Conservation (phyloP, 352 stramenopile species). For the Pythium monospermum region DNA sequence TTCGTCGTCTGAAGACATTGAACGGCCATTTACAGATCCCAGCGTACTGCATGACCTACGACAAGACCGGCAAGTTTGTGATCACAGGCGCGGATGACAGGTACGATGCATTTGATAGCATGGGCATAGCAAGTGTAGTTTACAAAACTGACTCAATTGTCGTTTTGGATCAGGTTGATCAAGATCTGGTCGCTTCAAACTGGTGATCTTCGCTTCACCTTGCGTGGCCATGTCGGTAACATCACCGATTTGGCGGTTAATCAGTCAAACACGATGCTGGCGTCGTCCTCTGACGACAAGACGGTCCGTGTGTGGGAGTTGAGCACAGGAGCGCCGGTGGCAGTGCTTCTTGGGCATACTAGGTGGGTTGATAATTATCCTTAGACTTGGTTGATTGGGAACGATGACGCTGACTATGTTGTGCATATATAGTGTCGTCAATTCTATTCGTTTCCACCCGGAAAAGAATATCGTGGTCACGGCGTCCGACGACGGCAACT, state of each 20-base stretch:
- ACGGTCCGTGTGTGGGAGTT: conserved; percentile 88
- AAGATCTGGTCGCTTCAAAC: conserved; percentile 95
- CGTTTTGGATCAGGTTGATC: conserved; percentile 70
- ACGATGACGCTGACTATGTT: neutral
- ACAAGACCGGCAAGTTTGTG: conserved; percentile 93
- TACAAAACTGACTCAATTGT: conserved; percentile 4
- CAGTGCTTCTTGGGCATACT: conserved; percentile 82
- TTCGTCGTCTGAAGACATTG: conserved; percentile 79
- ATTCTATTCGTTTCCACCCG: conserved; percentile 86
- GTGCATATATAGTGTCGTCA: conserved; percentile 47
- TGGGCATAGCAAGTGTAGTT: conserved; percentile 6
- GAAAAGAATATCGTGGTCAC: conserved; percentile 86
- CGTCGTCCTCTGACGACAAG: conserved; percentile 86
- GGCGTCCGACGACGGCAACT: conserved; percentile 89
- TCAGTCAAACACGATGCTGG: conserved; percentile 70
- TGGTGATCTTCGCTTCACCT: conserved; percentile 73
- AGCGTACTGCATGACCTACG: conserved; percentile 95
- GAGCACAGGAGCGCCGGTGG: conserved; percentile 72
- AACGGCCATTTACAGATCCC: conserved; percentile 93
- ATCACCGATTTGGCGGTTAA: conserved; percentile 89
- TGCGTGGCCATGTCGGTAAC: conserved; percentile 84
- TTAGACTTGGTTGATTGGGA: too few species aligned
- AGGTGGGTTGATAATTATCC: conserved; percentile 46
- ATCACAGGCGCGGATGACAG: conserved; percentile 96
- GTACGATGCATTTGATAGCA: conserved; percentile 27